phyloP scores from a whole-genome alignment of 2,329 filamentous ascomycete genomes.

The Coniochaeta hoffmannii region DNA sequence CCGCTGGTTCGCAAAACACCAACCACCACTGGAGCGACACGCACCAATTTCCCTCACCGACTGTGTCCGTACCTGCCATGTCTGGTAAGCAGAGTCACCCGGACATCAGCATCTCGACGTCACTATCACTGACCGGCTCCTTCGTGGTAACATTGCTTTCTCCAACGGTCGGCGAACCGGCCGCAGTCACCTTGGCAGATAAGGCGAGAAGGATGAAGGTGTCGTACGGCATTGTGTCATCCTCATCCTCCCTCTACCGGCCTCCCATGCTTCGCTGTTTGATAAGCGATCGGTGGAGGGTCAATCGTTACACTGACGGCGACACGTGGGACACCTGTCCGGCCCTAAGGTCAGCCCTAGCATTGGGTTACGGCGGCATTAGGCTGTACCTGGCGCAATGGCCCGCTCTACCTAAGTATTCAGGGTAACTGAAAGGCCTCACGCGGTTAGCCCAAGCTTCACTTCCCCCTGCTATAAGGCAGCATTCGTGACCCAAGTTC shows the following conservation, averaged over 20 bases:
- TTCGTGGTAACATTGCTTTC: not conserved
- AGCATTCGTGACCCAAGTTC: too few species aligned
- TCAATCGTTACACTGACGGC: not conserved
- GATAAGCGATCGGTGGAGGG: not conserved
- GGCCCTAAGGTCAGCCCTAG: not conserved
- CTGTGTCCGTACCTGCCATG: not conserved
- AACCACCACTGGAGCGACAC: not conserved
- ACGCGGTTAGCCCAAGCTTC: not conserved
- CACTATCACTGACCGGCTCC: not conserved
- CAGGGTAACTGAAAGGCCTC: not conserved
- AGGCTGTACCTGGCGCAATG: not conserved
- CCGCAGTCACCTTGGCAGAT: too few species aligned
- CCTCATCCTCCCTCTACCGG: too few species aligned
- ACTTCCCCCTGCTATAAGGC: not conserved
- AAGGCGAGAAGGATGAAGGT: not conserved
- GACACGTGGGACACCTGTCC: not conserved
- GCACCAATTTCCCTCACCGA: not conserved
- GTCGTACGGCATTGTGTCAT: too few species aligned
- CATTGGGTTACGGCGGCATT: not conserved
- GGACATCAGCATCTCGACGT: not conserved
- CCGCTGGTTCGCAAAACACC: not conserved
- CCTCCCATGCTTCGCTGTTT: not conserved
- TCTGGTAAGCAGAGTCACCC: not conserved
- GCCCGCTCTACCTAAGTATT: not conserved
- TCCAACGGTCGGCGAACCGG: not conserved